Base-by-base conservation (phyloP, 2,329 filamentous ascomycete genomes). In the Ophiostoma sp. region DNA sequence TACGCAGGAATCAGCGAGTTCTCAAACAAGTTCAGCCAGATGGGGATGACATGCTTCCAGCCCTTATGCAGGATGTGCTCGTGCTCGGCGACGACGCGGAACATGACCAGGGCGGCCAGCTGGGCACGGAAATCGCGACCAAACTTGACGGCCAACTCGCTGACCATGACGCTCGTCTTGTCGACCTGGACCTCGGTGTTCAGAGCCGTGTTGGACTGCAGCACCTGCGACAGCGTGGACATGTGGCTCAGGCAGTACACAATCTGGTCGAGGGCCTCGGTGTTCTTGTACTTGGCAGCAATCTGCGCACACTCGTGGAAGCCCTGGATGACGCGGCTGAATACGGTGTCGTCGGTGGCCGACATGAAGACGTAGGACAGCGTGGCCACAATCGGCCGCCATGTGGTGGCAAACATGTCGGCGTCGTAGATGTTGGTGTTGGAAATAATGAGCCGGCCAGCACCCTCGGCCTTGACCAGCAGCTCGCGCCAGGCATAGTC, bases 311-410 rank as follows among this genome's bases (percentile, higher is more conserved):
- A 98, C 79, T 99, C 94, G 75, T 97, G 93, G 76, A 99, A 99
- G 1, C 95, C 95, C 67, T 92, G 92, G 36, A 98, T 93, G 23
- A 99, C 91, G 72, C 95, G 88, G 48, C 92, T 92, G 77, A 97
- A 99, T 3, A 99, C 95, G 0, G 94, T 86, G 78, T 99, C 95
- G 76, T 99, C 96, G 0, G 93, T 96, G 20, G 96, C 96, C 48
- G 94, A 98, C 90, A 98, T 96, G 82, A 99, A 99, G 3, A 99
- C 95, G 77, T 98, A 99, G 15, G 95, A 96, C 69, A 99, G 83
- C 0, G 96, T 98, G 3, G 95, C 94, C 52, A 99, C 86, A 67
- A 99, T 93, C 0, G 96, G 94, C 77, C 88, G 93, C 95, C 96
- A 99, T 0, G 94, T 97, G 31, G 93, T 91, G 71, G 91, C 89